These are phyloP conservation scores for Leishmania tarentolae DNA, from an alignment of 208 protist genomes.

Conservation along the genomic window DNA sequence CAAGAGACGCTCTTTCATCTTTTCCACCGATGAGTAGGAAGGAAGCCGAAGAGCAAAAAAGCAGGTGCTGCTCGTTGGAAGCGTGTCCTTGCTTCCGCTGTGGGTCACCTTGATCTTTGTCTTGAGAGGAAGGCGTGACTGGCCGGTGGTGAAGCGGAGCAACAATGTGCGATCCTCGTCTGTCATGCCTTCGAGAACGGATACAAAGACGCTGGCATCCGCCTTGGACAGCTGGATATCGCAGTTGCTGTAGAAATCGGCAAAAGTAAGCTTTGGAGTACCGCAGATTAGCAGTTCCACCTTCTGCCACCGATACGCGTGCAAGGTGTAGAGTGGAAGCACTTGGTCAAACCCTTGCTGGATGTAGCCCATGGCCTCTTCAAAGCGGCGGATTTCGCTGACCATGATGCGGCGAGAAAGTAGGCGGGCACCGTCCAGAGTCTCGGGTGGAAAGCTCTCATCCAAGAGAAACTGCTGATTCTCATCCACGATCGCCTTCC, in stretches of 20 bases:
- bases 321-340: constrained; percentile 81
- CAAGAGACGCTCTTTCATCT: constrained; percentile 93
- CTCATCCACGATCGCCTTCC: constrained; percentile 43
- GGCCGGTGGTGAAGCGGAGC: constrained; percentile 89
- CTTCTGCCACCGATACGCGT: constrained; percentile 86
- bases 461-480: constrained; percentile 45
- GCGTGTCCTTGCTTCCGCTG: constrained; percentile 63
- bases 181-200: constrained; percentile 77
- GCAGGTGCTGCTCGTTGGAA: constrained; percentile 94
- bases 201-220: constrained; percentile 70
- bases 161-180: constrained; percentile 86
- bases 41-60: constrained; percentile 95
- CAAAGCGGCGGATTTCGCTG: constrained; percentile 70
- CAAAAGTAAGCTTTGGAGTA: constrained; percentile 74
- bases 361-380: constrained; percentile 69
- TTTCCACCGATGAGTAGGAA: constrained; percentile 76
- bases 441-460: constrained; percentile 54
- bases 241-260: constrained; percentile 74
- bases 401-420: constrained; percentile 67
- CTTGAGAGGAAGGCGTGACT: constrained; percentile 84
- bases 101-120: constrained; percentile 87
- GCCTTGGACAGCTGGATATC: constrained; percentile 63
- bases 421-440: constrained; percentile 44
- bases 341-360: constrained; percentile 81
- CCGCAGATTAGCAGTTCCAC: constrained; percentile 86